A percentile compares a stretch with the other conserved stretches of the same genome.
Evolutionary conservation across 129 eudicot genomes (phyloP).

Genomic region (Cynara cardunculus): DNA sequence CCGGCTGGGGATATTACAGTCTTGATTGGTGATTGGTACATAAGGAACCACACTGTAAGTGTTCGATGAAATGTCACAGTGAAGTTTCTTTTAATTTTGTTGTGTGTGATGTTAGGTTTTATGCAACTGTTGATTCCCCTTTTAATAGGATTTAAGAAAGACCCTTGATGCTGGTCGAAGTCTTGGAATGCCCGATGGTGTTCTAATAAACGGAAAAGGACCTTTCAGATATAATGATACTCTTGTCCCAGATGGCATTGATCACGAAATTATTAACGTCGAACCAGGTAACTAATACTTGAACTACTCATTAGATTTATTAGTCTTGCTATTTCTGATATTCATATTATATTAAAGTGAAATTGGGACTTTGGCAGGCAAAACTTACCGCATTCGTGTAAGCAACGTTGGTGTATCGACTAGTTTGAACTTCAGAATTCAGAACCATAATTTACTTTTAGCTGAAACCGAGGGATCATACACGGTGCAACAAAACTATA

Average conservation of each 20-base stretch:
- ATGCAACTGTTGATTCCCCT: background rate
- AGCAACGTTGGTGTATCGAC: slow-evolving; percentile 91
- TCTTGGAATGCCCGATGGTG: slow-evolving; percentile 98
- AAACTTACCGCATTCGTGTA: slow-evolving; percentile 83
- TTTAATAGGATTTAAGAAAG: slow-evolving; percentile 60
- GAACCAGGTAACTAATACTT: slow-evolving; percentile 65
- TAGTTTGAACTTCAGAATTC: slow-evolving; percentile 93
- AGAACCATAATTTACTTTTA: slow-evolving; percentile 75
- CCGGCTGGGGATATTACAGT: slow-evolving; percentile 77
- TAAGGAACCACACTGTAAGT: slow-evolving; percentile 85
- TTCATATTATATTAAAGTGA: background rate
- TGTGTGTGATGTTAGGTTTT: background rate
- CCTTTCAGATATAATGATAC: slow-evolving; percentile 83
- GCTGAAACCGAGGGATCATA: slow-evolving; percentile 90
- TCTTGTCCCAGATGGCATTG: slow-evolving; percentile 82
- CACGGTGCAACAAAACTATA: slow-evolving; percentile 87
- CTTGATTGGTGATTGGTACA: slow-evolving; percentile 95
- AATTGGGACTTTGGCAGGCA: slow-evolving; percentile 50
- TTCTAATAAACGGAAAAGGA: slow-evolving; percentile 90
- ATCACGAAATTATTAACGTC: slow-evolving; percentile 69
- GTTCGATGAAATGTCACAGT: slow-evolving; percentile 8
- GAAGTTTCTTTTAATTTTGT: background rate
- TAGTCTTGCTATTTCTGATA: background rate
- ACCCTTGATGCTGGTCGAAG: slow-evolving; percentile 62
- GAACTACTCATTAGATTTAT: background rate